phyloP scores from a whole-genome alignment of 2,329 filamentous ascomycete species.

The Calonectria hawksworthii region DNA sequence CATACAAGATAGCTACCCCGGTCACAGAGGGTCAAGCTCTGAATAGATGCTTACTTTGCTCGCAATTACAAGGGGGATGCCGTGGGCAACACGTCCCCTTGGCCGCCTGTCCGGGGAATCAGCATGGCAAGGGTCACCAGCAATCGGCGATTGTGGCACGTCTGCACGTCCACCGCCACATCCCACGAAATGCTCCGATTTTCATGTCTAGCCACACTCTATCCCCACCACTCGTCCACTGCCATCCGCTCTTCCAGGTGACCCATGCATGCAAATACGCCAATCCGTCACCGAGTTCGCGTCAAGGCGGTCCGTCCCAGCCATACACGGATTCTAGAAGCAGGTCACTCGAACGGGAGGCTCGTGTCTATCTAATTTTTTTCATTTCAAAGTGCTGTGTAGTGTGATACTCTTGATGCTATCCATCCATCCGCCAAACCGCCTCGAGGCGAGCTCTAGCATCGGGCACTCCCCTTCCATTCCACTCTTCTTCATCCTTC shows the following conservation, averaged over 20 bases:
- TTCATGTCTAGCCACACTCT: conserved; percentile 9
- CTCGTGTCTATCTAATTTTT: conserved; percentile 43
- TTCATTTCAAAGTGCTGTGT: conserved; percentile 42
- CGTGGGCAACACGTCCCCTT: background rate
- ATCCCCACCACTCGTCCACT: conserved; percentile 4
- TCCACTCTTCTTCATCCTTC: conserved; percentile 37
- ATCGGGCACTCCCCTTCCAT: conserved; percentile 34
- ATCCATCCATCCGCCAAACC: conserved; percentile 45
- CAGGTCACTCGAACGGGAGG: background rate
- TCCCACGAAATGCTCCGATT: background rate
- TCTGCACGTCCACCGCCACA: background rate
- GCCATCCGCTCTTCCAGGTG: background rate
- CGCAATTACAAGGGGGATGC: background rate
- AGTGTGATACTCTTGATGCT: conserved; percentile 44
- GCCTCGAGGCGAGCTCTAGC: conserved; percentile 32
- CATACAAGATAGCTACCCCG: background rate
- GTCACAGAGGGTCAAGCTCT: background rate
- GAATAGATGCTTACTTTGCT: background rate
- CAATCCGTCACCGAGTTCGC: background rate
- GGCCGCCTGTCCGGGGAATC: background rate
- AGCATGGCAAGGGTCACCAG: background rate
- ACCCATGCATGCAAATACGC: background rate
- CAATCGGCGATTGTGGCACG: background rate
- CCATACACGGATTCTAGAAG: background rate
- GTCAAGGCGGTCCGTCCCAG: background rate